Base-by-base conservation (phyloP, 1,284 basidiomycete genomes). In the Puccinia horiana region DNA sequence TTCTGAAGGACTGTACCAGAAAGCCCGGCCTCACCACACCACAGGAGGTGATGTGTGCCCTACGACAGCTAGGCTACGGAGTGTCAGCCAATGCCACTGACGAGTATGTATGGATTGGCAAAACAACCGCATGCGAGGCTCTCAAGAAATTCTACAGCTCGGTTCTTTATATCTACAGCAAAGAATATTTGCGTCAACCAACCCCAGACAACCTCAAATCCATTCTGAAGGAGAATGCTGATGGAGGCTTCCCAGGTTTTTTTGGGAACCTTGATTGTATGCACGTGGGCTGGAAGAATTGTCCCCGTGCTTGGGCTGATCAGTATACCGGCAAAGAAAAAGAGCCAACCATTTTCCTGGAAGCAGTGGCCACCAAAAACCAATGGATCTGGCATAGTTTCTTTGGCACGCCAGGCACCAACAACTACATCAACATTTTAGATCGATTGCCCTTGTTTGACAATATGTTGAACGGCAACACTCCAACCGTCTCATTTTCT, bases 361-460 rank as follows among this genome's bases (percentile, higher is more conserved):
- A 76, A 42, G 61, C 70, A 26, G 49, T 74, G 11, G 79, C 67
- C 47, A 81, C 9, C 4, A 76, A 76, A 47, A n/a, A 73, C n/a
- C 40, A n/a, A 58, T 63, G 56, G 35, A 61, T 81, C 32, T 73
- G 67, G 78, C 63, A 75, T 42, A 32, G n/a, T 20, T 77, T 61
- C 56, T 76, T 76, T 76, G 49, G 74, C 26, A 42, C 63, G 4
- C 76, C 76, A 20, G 76, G 79, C 37, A 58, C 79, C 4, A 42
- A 47, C 20, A 81, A 76, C 44, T n/a, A 63, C 35, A 44, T 73
- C 29, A 76, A 73, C 32, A 56, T 81, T 29, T n/a, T 76, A 8
- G 29, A 63, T 44, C 18, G 47, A 26, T 44, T 26, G 11, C 23
- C 23, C 20, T 32, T 76, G 3, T 65, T 73, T 63, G 56, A 58